Evolutionary conservation across 345 rosid species (phyloP).

Genomic region (Eucalyptus leucophloia): DNA sequence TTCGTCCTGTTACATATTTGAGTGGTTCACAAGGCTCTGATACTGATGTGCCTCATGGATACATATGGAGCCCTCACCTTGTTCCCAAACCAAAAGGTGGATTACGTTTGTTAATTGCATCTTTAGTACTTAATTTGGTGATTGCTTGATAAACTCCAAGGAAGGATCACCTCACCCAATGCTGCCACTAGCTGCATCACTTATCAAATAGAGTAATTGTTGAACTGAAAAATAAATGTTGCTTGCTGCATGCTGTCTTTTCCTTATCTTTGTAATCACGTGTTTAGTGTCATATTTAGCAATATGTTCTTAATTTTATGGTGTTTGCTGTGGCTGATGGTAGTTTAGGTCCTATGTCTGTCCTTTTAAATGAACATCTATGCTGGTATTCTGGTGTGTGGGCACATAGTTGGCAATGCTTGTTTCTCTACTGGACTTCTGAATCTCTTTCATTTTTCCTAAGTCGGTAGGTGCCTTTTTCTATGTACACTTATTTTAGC

Average conservation of each 20-base stretch:
- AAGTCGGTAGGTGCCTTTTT: neutral
- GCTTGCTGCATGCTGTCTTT: neutral
- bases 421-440: neutral
- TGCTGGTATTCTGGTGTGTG: neutral
- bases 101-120: neutral
- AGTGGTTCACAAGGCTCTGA: conserved; percentile 96
- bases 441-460: neutral
- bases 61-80: conserved; percentile 98
- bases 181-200: neutral
- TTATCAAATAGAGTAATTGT: neutral
- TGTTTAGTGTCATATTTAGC: neutral
- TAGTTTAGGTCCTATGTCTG: neutral
- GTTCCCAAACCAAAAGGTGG: conserved; percentile 99
- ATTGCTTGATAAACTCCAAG: neutral
- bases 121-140: neutral
- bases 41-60: conserved; percentile 85
- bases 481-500: neutral
- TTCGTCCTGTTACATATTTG: conserved; percentile 95
- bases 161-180: neutral
- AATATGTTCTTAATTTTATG: neutral
- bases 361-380: neutral
- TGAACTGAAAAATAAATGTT: neutral
- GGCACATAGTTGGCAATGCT: neutral
- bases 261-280: neutral
- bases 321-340: neutral